Base-by-base conservation (phyloP, 768 basidiomycete species). In the Rhodosporidiobolus odoratus region DNA sequence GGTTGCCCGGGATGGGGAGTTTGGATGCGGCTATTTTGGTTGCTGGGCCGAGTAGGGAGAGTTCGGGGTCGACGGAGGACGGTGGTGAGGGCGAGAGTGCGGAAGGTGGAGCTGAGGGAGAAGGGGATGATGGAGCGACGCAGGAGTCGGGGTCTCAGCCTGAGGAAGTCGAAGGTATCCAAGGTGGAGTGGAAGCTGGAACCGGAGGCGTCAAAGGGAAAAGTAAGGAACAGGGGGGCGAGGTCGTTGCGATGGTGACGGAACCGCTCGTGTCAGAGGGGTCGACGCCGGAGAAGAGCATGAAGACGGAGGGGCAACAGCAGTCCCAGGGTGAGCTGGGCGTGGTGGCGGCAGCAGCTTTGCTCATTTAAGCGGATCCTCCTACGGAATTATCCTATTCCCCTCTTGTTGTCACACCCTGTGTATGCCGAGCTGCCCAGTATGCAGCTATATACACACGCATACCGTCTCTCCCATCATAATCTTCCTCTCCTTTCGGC, bases 281-380 rank as follows among this genome's bases (percentile, higher is more conserved):
- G 48, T 25, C 48, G 48, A n/a, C 48, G 52, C 8, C 17, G 64
- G 27, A 47, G 56, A 35, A 19, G 41, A 23, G 57, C 23, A 38
- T 43, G 35, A 23, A 17, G 50, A 32, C 48, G 10, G 19, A 40
- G 21, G 58, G 32, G 10, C 58, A 60, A 2, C 34, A 27, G 38
- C 38, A 32, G 16, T 23, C 35, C 34, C 32, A 65, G 17, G 43
- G 54, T 7, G 64, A 47, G 19, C 25, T 43, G 10, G 34, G 38
- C 13, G 32, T 63, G 52, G 38, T 40, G 1, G 50, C 62, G 13
- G 52, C 57, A 19, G 23, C 38, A 0, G 43, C 64, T n/a, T 27
- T 65, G 19, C 45, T 65, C 34, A 35, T 65, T 35, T 65, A 64
- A n/a, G n/a, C n/a, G n/a, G n/a, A n/a, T n/a, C 30, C 30, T 13